Base-by-base conservation (phyloP, 306 rosid genomes). In the Cicer yamashitae region DNA sequence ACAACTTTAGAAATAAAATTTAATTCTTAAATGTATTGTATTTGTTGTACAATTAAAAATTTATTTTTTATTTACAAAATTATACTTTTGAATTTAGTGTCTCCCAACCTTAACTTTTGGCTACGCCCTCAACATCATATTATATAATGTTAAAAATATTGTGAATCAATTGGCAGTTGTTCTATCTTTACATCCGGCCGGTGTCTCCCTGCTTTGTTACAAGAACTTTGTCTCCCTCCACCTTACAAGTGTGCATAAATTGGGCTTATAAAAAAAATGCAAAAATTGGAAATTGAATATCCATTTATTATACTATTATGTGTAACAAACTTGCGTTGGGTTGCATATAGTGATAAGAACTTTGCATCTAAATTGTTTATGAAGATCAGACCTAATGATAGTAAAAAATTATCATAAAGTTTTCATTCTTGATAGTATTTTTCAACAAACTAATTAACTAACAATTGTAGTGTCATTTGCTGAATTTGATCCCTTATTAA, bases 131-230 rank as follows among this genome's bases (percentile, higher is more conserved):
- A 22, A 22, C 3, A 22, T 22, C 78, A 74, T 79, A 79, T 63
- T 74, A 62, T 79, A 75, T 70, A 62, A 20, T 15, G 67, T 68
- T 83, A 30, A 79, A 69, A 68, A 73, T 82, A 73, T 59, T 17
- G 14, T 64, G 80, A 77, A 82, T 67, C 72, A 60, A 51, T 13
- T 78, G 74, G 68, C 59, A 70, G 80, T 82, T 82, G 70, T 74
- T 71, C 34, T 11, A 22, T 77, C 61, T 20, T 18, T 2, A 34
- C 40, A 10, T 7, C 48, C 63, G 58, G 30, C 30, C 3, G 10
- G 2, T n/a, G 37, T 60, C 4, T 18, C 68, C 34, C 37, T n/a
- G 12, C 38, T 38, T n/a, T 48, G 64, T 39, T 20, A 18, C 71
- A 63, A 47, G 72, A 51, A 51, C 39, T 61, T 48, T 40, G 63